A percentile compares a stretch with the other conserved stretches of the same genome.
These are phyloP conservation scores for Rosellinia necatrix DNA, from an alignment of 2,329 filamentous ascomycete species.

Conservation along the genomic window DNA sequence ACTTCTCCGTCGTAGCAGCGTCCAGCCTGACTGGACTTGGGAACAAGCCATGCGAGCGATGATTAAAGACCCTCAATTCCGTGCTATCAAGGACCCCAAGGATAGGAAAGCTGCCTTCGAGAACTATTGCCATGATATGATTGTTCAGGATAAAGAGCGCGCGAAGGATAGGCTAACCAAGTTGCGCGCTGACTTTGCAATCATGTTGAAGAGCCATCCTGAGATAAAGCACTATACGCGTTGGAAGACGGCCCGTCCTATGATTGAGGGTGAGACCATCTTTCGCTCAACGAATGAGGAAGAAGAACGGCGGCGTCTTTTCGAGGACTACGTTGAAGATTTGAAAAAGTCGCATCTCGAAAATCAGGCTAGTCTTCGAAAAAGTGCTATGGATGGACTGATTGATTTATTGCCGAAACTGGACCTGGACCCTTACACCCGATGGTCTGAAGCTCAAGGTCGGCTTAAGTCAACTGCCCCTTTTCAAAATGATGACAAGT, in stretches of 20 bases:
- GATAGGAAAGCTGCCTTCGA: conserved; percentile 91
- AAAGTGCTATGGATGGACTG: conserved; percentile 83
- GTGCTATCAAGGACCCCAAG: conserved; percentile 88
- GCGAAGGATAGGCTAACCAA: conserved; percentile 92
- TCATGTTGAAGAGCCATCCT: conserved; percentile 93
- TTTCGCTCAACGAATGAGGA: conserved; percentile 92
- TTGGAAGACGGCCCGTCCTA: conserved; percentile 93
- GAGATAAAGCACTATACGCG: conserved; percentile 97
- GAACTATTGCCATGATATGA: conserved; percentile 90
- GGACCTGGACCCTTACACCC: conserved; percentile 88
- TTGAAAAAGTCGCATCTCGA: conserved; percentile 82
- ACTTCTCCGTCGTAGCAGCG: conserved; percentile 79
- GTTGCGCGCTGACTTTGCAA: conserved; percentile 89
- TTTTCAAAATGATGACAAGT: conserved; percentile 82
- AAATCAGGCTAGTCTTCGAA: conserved; percentile 71
- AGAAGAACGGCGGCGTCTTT: conserved; percentile 83
- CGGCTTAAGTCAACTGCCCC: conserved; percentile 77
- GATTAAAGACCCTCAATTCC: conserved; percentile 89
- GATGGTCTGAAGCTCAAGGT: conserved; percentile 88
- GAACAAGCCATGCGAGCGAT: conserved; percentile 84
- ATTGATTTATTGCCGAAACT: conserved; percentile 77
- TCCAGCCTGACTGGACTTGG: conserved; percentile 93
- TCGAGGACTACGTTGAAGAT: conserved; percentile 88
- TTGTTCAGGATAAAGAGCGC: conserved; percentile 90
- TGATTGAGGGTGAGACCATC: conserved; percentile 93